These are phyloP conservation scores for Gossypium gossypioides DNA, from an alignment of 441 rosid genomes.

Conservation along the genomic window DNA sequence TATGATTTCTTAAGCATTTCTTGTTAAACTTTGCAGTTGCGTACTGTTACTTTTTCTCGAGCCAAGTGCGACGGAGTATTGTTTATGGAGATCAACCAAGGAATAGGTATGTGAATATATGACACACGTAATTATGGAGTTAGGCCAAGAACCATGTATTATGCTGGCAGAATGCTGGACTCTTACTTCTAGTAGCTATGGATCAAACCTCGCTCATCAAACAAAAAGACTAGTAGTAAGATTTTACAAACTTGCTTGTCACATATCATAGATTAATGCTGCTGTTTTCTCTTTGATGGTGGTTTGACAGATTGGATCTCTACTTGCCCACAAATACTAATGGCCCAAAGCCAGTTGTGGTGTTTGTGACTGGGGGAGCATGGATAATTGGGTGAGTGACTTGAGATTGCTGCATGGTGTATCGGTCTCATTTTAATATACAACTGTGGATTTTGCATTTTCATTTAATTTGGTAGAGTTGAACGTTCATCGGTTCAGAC, in stretches of 20 bases:
- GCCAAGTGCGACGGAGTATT: conserved; percentile 67
- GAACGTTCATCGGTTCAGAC: too few species aligned
- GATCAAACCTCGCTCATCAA: background rate
- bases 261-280: conserved; percentile 1
- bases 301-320: conserved; percentile 64
- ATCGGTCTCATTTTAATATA: background rate
- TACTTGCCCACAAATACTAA: conserved; percentile 53
- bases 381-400: conserved; percentile 86
- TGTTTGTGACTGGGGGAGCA: conserved; percentile 94
- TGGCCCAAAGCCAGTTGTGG: conserved; percentile 75
- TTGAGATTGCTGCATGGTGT: conserved; percentile 8
- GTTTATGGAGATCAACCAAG: conserved; percentile 91
- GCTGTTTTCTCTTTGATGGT: background rate
- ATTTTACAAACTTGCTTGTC: background rate
- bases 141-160: background rate
- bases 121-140: background rate
- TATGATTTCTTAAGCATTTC: background rate
- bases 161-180: background rate
- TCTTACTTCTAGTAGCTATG: background rate
- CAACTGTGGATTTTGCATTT: background rate
- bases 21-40: conserved; percentile 53
- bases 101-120: conserved; percentile 50
- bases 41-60: conserved; percentile 71
- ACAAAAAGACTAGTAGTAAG: background rate
- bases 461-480: too few species aligned